Conservation (phyloP, 169 alveolate species). For the Cryptosporidium sp. region DNA sequence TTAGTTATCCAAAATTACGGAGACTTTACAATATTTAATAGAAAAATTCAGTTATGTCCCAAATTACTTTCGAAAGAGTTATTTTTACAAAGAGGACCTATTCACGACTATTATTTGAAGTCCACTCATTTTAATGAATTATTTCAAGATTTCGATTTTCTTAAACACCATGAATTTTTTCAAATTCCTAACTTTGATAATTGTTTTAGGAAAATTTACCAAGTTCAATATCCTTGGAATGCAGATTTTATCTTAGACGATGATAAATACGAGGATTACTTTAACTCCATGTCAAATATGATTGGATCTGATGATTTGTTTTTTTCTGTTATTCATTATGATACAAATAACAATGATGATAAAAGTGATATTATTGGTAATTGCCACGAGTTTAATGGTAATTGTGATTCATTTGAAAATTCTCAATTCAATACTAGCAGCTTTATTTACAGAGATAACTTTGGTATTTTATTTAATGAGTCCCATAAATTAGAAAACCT, state of each 20-base stretch:
- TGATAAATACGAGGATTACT: conserved; percentile 22
- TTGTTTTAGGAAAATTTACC: neutral
- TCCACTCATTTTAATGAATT: neutral
- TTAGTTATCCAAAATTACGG: neutral
- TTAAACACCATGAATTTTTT: neutral
- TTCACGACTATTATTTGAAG: neutral
- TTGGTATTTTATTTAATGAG: conserved; percentile 22
- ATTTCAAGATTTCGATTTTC: neutral
- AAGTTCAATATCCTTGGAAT: conserved; percentile 48
- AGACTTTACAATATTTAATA: neutral
- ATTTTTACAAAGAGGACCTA: neutral
- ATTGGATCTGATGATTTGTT: conserved; percentile 61
- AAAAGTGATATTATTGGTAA: neutral
- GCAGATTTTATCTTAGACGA: conserved; percentile 17
- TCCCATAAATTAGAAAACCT: neutral
- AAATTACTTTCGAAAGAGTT: neutral
- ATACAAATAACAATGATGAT: neutral
- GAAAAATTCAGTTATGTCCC: neutral
- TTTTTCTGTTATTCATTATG: conserved; percentile 7
- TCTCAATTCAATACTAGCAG: neutral
- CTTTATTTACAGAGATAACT: conserved; percentile 39
- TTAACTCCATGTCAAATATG: conserved; percentile 7
- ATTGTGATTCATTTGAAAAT: neutral
- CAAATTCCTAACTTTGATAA: neutral
- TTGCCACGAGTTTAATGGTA: neutral